Percentiles rank a stretch among this genome's conserved stretches.
phyloP scores from a whole-genome alignment of 1,139 yeast species.

The Debaryomyces robertsiae region DNA sequence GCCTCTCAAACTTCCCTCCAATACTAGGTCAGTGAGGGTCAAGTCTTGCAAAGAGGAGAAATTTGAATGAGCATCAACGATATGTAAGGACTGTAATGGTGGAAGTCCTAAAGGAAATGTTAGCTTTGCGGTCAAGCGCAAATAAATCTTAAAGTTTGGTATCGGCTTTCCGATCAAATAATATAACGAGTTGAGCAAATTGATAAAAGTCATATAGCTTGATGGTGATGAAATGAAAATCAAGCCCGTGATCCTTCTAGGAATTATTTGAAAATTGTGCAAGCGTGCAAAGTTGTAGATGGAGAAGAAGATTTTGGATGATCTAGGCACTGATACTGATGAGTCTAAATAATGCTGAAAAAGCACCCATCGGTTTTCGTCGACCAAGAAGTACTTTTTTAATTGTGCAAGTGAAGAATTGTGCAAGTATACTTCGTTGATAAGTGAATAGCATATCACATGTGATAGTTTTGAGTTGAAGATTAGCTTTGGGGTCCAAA shows the following conservation, averaged over 20 bases:
- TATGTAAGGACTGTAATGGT: slow-evolving; percentile 9
- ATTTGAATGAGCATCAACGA: not conserved
- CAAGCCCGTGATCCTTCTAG: slow-evolving; percentile 3
- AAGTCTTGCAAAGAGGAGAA: not conserved
- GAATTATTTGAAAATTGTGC: slow-evolving; percentile 5
- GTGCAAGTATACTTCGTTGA: slow-evolving; percentile 6
- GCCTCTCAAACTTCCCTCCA: slow-evolving; percentile 7
- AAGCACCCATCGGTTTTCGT: slow-evolving; percentile 1
- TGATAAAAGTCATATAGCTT: slow-evolving; percentile 4
- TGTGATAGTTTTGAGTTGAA: slow-evolving; percentile 1
- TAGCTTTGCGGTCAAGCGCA: slow-evolving; percentile 3
- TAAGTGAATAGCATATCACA: slow-evolving; percentile 4
- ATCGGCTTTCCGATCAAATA: not conserved
- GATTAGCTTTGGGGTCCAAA: slow-evolving; percentile 5
- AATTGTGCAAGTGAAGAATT: slow-evolving; percentile 3
- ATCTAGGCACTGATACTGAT: not conserved
- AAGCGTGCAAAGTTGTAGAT: slow-evolving; percentile 2
- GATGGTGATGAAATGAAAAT: slow-evolving; percentile 4
- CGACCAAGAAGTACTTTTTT: slow-evolving; percentile 1
- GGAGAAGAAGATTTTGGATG: slow-evolving; percentile 1
- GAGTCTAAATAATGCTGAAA: slow-evolving; percentile 4
- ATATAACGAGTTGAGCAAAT: slow-evolving; percentile 1
- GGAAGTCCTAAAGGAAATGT: slow-evolving; percentile 2
- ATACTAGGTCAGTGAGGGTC: slow-evolving; percentile 7
- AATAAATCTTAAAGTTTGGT: slow-evolving; percentile 2